A percentile compares a stretch with the other conserved stretches of the same genome.
These are phyloP conservation scores for Carnegiea gigantea DNA, from an alignment of 179 eudicot genomes.

Conservation along the genomic window DNA sequence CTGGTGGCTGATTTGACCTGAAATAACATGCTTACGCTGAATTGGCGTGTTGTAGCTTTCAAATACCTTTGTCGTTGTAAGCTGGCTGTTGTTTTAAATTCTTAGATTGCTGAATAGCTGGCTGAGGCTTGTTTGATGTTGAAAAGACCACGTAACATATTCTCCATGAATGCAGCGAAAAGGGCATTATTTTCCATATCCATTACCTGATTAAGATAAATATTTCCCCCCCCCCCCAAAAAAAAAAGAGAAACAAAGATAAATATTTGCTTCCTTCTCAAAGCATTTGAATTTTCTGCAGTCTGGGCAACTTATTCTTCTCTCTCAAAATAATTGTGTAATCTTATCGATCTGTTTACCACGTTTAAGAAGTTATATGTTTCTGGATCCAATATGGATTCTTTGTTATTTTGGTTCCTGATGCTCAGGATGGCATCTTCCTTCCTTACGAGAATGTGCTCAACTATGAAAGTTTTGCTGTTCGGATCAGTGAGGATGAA, in stretches of 20 bases:
- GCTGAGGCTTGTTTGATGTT: background rate
- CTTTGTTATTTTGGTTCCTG: background rate
- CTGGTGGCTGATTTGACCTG: background rate
- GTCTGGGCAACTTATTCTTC: background rate
- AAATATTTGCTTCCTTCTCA: conserved; percentile 1
- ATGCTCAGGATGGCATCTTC: conserved; percentile 80
- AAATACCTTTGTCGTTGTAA: background rate
- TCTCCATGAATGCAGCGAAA: background rate
- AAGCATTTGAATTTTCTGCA: background rate
- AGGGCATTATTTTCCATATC: background rate
- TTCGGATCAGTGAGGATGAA: conserved; percentile 80
- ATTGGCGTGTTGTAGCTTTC: background rate
- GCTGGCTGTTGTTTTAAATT: background rate
- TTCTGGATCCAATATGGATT: background rate
- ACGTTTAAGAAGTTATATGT: background rate
- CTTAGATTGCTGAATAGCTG: background rate
- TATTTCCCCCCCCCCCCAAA: background rate
- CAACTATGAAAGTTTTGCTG: conserved; percentile 91
- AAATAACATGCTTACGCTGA: background rate
- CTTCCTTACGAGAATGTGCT: conserved; percentile 92
- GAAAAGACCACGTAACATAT: background rate
- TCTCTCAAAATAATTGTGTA: background rate
- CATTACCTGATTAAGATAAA: background rate
- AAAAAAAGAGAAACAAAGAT: no score
- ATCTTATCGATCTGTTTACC: background rate